Evolutionary conservation across 306 rosid species (phyloP), one percentile per base, ranked within the genome.

Genomic region (Amphicarpaea edgeworthii): DNA sequence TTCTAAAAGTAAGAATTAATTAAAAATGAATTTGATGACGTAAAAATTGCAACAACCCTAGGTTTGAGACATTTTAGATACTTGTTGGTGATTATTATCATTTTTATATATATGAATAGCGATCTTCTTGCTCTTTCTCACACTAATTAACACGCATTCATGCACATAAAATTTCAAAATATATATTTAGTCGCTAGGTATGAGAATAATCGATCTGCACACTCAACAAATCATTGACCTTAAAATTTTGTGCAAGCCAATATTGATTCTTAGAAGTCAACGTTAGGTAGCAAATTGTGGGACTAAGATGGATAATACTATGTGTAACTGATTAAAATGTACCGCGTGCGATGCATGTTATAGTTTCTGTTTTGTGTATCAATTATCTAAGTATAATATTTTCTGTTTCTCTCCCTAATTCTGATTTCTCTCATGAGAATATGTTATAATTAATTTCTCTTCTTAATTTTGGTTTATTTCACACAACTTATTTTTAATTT

Each of bases 181-280:
- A 70, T 55, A 70, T 55, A 70, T 55, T 65, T 46, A 59, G 61
- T 62, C 47, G 21, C 46, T 54, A 45, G 32, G 41, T 26, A 38
- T 41, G 68, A 78, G 73, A 83, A 83, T 71, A 14, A 28, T n/a
- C n/a, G n/a, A n/a, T 59, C n/a, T 24, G 67, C 70, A 51, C 58
- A 63, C 70, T 57, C 73, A 82, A 78, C 86, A 82, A 78, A 85
- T 78, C 79, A 53, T 82, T 85, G 85, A 85, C 86, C 76, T 78
- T 65, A 34, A 55, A 54, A 6, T 34, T 72, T 50, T 54, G 43
- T 32, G 60, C 54, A 68, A 2, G 50, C 76, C 70, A 68, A 32
- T 54, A 42, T 68, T 60, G 76, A 73, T 40, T 30, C 3, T 23
- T 41, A 2, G 0, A 73, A 85, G 88, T 85, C 88, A 85, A 75